A percentile compares a stretch with the other conserved stretches of the same genome.
Conservation (phyloP, 2,329 filamentous ascomycete species). For the Clarireedia monteithiana region DNA sequence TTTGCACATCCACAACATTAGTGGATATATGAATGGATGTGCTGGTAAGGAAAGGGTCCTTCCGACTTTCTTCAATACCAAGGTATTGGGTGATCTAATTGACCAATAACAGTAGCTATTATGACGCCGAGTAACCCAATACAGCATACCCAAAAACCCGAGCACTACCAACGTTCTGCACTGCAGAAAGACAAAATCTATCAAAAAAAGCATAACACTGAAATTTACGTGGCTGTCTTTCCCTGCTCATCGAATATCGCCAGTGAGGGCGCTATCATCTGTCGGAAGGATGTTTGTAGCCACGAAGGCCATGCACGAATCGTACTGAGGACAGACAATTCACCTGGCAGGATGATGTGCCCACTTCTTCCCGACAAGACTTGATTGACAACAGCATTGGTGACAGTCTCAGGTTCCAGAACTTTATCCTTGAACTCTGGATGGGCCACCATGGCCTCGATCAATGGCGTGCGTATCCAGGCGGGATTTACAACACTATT, state of each 20-base stretch:
- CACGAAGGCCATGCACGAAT: slow-evolving; percentile 25
- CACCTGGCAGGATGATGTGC: slow-evolving; percentile 45
- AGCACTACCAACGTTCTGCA: background rate
- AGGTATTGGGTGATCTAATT: background rate
- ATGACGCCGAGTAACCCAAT: slow-evolving; percentile 4
- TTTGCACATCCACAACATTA: background rate
- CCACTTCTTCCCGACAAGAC: slow-evolving; percentile 45
- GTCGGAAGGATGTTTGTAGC: slow-evolving; percentile 19
- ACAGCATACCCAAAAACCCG: background rate
- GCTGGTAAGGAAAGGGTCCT: background rate
- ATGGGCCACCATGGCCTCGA: slow-evolving; percentile 42
- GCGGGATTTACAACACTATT: slow-evolving; percentile 52
- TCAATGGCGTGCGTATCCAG: slow-evolving; percentile 52
- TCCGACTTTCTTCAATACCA: background rate
- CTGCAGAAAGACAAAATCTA: background rate
- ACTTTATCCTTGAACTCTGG: slow-evolving; percentile 41
- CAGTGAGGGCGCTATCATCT: slow-evolving; percentile 13
- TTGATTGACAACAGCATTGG: slow-evolving; percentile 51
- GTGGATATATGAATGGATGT: background rate
- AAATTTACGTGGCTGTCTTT: slow-evolving; percentile 5
- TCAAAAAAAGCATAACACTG: background rate
- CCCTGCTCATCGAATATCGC: background rate
- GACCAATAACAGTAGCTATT: background rate
- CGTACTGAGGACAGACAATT: slow-evolving; percentile 7
- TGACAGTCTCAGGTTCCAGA: slow-evolving; percentile 53